phyloP scores from a whole-genome alignment of 73 alveolate genomes.

The Urostyla sp. region DNA sequence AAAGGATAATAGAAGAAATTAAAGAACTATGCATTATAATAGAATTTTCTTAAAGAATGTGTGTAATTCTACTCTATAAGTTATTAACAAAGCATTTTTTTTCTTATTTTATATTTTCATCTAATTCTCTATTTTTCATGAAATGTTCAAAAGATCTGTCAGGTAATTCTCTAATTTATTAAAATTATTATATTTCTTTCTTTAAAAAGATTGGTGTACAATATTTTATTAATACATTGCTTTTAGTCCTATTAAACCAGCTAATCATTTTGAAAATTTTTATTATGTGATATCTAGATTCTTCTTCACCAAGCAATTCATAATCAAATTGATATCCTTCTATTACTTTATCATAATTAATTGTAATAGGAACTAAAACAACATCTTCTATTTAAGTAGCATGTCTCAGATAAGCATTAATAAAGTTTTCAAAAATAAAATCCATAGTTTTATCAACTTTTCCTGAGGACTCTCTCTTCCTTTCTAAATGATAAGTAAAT shows the following conservation, averaged over 20 bases:
- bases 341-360: constrained; percentile 87
- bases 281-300: constrained; percentile 77
- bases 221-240: constrained; percentile 79
- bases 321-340: constrained; percentile 92
- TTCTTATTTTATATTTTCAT: no score
- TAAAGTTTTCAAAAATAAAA: constrained; percentile 73
- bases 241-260: constrained; percentile 53
- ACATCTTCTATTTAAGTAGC: constrained; percentile 76
- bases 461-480: constrained; percentile 91
- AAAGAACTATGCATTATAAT: constrained; percentile 82
- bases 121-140: no score
- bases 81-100: constrained; percentile 62
- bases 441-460: constrained; percentile 82
- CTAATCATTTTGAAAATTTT: constrained; percentile 70
- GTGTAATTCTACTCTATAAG: constrained; percentile 53
- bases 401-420: constrained; percentile 72
- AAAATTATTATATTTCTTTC: constrained; percentile 41
- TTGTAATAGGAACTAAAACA: constrained; percentile 84
- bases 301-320: constrained; percentile 92
- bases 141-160: no score
- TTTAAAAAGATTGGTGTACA: constrained; percentile 78
- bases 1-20: constrained; percentile 81
- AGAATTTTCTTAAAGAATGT: constrained; percentile 29
- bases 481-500: constrained; percentile 88
- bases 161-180: no score